These are phyloP conservation scores for Vitis hybrid DNA, from an alignment of 177 flowering plant genomes.

Conservation along the genomic window DNA sequence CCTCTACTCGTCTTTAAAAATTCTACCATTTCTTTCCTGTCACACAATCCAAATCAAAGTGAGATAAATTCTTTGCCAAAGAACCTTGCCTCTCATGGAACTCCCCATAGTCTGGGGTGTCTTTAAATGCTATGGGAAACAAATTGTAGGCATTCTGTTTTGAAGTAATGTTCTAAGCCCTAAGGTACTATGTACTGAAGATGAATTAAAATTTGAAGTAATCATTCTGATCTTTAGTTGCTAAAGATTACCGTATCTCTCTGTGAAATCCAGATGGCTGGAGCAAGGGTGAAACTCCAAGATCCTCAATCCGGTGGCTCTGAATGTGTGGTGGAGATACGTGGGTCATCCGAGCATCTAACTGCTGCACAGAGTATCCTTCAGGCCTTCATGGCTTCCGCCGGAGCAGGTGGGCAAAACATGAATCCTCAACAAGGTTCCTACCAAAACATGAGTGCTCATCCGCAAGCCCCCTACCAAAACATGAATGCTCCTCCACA, in stretches of 20 bases:
- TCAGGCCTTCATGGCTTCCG: slow-evolving; percentile 32
- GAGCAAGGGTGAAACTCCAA: slow-evolving; percentile 40
- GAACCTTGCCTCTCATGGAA: too few relatives aligned
- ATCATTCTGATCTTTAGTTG: background rate
- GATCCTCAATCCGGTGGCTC: slow-evolving; percentile 38
- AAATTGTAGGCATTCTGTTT: background rate
- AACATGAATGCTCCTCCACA: slow-evolving; percentile 12
- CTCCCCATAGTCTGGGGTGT: background rate
- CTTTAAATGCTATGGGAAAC: background rate
- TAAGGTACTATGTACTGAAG: background rate
- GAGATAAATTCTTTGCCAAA: too few relatives aligned
- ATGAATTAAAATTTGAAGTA: background rate
- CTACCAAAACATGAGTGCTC: slow-evolving; percentile 19
- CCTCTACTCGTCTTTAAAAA: too few relatives aligned
- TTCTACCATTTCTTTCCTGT: too few relatives aligned
- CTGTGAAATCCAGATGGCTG: slow-evolving; percentile 36
- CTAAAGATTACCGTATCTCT: background rate
- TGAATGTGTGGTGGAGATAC: slow-evolving; percentile 41
- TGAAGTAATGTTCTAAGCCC: too few relatives aligned
- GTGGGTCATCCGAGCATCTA: slow-evolving; percentile 46
- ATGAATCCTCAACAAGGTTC: slow-evolving; percentile 22
- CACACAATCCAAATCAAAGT: too few relatives aligned
- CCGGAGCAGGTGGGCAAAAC: slow-evolving; percentile 12
- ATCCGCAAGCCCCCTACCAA: slow-evolving; percentile 14
- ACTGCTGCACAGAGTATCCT: slow-evolving; percentile 32